Conservation (phyloP, 805 yeast species). For the Nakazawaea siamensis region DNA sequence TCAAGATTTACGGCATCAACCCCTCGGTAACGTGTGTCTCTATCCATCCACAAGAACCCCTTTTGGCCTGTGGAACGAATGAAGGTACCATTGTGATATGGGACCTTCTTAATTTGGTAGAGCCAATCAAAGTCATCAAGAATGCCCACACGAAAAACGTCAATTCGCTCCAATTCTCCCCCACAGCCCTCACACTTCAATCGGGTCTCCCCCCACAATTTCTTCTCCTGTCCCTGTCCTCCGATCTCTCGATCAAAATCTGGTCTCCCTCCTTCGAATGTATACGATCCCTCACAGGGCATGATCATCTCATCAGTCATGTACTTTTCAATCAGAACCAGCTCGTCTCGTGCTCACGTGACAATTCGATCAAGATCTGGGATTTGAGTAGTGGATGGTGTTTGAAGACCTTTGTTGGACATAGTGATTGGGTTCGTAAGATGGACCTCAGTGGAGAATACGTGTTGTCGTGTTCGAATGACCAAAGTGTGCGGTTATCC, state of each 20-base stretch:
- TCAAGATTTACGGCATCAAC: conserved; percentile 43
- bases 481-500: conserved; percentile 62
- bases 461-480: conserved; percentile 69
- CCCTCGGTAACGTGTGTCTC: conserved; percentile 54
- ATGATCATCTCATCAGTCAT: conserved; percentile 76
- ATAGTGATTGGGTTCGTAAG: conserved; percentile 82
- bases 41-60: conserved; percentile 70
- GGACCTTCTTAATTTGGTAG: conserved; percentile 53
- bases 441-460: conserved; percentile 52
- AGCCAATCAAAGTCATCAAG: conserved; percentile 52
- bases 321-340: conserved; percentile 44
- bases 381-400: conserved; percentile 64
- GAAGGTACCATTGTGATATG: conserved; percentile 71
- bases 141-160: conserved; percentile 71
- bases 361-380: conserved; percentile 55
- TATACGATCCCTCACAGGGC: conserved; percentile 65
- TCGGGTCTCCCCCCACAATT: conserved; percentile 13
- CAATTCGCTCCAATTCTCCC: conserved; percentile 50
- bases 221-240: conserved; percentile 40
- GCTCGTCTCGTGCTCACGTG: conserved; percentile 58
- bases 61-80: conserved; percentile 55
- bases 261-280: conserved; percentile 62
- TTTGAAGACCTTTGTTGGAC: conserved; percentile 60
- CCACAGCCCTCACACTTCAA: conserved; percentile 22
- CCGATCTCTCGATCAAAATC: conserved; percentile 52